Percentiles rank a stretch among this genome's conserved stretches.
Conservation (phyloP, 352 stramenopile species). For the Globisporangium iwayamae region DNA sequence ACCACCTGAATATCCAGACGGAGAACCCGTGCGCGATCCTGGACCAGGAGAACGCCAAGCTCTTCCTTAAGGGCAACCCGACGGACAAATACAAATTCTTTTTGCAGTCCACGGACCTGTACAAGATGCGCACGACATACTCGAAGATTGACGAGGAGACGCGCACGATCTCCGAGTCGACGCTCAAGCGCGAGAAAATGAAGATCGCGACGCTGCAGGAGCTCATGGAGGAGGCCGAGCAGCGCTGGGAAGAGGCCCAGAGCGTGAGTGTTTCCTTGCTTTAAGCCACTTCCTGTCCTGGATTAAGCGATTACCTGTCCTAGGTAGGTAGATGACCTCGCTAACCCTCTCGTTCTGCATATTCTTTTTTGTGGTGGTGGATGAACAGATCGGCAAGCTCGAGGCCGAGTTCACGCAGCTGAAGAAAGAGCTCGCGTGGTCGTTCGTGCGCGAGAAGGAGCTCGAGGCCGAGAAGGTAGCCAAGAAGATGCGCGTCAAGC, state of each 20-base stretch:
- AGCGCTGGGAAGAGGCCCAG: slow-evolving; percentile 75
- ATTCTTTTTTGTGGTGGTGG: background rate
- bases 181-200: slow-evolving; percentile 55
- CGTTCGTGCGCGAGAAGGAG: slow-evolving; percentile 76
- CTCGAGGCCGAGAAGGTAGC: slow-evolving; percentile 36
- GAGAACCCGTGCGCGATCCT: slow-evolving; percentile 97
- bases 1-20: slow-evolving; percentile 93
- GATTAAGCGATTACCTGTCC: background rate
- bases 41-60: slow-evolving; percentile 97
- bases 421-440: slow-evolving; percentile 81
- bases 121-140: slow-evolving; percentile 88
- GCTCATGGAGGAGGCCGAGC: slow-evolving; percentile 57
- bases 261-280: slow-evolving; percentile 31
- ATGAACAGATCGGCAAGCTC: slow-evolving; percentile 52
- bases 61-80: slow-evolving; percentile 94
- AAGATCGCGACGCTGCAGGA: slow-evolving; percentile 59
- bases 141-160: slow-evolving; percentile 85
- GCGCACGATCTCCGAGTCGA: slow-evolving; percentile 52
- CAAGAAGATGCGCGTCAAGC: slow-evolving; percentile 56
- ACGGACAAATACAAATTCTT: slow-evolving; percentile 98
- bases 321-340: too few relatives aligned
- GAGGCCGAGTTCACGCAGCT: slow-evolving; percentile 68
- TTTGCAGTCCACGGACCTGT: slow-evolving; percentile 93
- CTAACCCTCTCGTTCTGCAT: slow-evolving; percentile 1
- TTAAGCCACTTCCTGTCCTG: background rate